Percentiles rank a stretch among this genome's conserved stretches.
Conservation (phyloP, 1,284 basidiomycete species). For the Tilletia indica region DNA sequence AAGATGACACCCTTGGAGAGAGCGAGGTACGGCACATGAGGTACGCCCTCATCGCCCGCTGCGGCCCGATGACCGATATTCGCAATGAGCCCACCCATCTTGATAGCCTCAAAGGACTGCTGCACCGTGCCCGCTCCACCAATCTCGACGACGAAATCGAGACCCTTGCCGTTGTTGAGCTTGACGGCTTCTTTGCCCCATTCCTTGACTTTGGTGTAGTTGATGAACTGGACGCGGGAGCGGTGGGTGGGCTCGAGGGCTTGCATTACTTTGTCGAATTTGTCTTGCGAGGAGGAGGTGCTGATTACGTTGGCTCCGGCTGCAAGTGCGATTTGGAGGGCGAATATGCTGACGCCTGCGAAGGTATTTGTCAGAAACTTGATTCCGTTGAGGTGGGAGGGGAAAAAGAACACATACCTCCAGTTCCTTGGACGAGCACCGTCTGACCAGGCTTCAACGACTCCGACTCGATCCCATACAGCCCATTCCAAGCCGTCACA, state of each 20-base stretch:
- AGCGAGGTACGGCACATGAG: conserved; percentile 28
- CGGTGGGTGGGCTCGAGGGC: conserved; percentile 43
- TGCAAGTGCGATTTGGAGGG: conserved; percentile 63
- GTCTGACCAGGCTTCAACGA: conserved; percentile 58
- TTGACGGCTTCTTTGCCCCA: conserved; percentile 64
- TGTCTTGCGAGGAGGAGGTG: conserved; percentile 67
- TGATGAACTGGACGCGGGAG: conserved; percentile 51
- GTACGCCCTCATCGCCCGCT: conserved; percentile 26
- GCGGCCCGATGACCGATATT: conserved; percentile 61
- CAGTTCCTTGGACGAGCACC: conserved; percentile 65
- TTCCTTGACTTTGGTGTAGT: conserved; percentile 64
- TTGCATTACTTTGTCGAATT: conserved; percentile 56
- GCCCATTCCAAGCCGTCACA: conserved; percentile 62
- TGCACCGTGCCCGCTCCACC: conserved; percentile 63
- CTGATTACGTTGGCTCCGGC: conserved; percentile 65
- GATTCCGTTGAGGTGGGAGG: neutral
- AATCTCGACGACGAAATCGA: conserved; percentile 64
- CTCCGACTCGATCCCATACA: conserved; percentile 59
- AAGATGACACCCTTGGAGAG: conserved; percentile 35
- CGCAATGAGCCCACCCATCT: conserved; percentile 61
- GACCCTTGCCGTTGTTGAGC: conserved; percentile 63
- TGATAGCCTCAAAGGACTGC: conserved; percentile 59
- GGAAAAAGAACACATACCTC: conserved; percentile 55
- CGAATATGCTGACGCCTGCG: conserved; percentile 62
- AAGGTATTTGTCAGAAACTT: too few relatives aligned